Conservation (phyloP, 1,139 yeast genomes). For the Geotrichum cucujoidarum region DNA sequence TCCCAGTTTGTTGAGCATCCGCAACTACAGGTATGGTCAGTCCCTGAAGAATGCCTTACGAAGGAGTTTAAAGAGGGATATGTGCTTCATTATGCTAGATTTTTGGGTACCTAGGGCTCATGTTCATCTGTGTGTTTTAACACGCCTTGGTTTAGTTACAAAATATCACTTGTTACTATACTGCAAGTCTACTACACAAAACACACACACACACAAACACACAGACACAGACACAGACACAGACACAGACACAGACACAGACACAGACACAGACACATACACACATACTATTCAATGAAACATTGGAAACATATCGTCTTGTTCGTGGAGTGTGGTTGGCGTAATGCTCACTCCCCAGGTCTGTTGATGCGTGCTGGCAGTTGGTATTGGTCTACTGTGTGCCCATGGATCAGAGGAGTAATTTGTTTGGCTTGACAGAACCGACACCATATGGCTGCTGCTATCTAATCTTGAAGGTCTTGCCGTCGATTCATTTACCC, state of each 20-base stretch:
- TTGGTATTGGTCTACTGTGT: not conserved
- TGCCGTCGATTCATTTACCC: not conserved
- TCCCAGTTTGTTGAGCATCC: conserved; percentile 15
- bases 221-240: no score
- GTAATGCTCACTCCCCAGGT: not conserved
- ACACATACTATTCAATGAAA: no score
- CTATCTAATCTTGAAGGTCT: no score
- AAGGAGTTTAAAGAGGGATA: conserved; percentile 41
- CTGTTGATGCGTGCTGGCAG: not conserved
- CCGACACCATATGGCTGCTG: not conserved
- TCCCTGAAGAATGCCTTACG: conserved; percentile 32
- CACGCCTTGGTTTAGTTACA: no score
- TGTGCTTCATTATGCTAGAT: conserved; percentile 41
- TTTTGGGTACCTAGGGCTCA: not conserved
- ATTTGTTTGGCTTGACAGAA: not conserved
- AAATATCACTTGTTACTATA: no score
- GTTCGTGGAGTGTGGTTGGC: no score
- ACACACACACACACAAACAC: no score
- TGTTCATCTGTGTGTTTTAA: no score
- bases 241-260: no score
- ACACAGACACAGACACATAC: no score
- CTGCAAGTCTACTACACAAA: no score
- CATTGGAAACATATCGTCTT: no score
- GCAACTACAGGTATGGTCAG: conserved; percentile 46
- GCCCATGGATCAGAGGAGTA: not conserved